phyloP scores from a whole-genome alignment of 257 asterid genomes.

The Craterostigma plantagineum region DNA sequence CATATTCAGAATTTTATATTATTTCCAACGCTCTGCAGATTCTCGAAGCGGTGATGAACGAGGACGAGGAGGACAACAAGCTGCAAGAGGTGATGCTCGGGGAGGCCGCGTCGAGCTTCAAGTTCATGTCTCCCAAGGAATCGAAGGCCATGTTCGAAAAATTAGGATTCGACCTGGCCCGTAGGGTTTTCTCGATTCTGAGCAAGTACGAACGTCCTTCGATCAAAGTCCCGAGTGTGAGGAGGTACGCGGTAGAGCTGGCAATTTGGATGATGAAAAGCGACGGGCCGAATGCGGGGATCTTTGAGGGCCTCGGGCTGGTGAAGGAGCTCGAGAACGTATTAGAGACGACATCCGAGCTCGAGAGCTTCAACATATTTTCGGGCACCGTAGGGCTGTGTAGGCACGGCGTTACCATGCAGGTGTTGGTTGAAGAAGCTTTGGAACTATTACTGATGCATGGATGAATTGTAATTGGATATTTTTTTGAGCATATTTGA shows the following conservation, averaged over 20 bases:
- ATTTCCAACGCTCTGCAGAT: constrained; percentile 23
- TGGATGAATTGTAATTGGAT: not conserved
- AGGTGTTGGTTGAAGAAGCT: constrained; percentile 47
- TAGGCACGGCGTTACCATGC: constrained; percentile 40
- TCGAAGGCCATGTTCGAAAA: constrained; percentile 25
- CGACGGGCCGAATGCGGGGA: constrained; percentile 15
- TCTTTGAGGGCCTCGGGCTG: constrained; percentile 37
- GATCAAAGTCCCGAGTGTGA: constrained; percentile 57
- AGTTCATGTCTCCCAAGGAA: constrained; percentile 34
- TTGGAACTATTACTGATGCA: constrained; percentile 31
- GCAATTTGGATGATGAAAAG: constrained; percentile 87
- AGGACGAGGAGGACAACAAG: constrained; percentile 40
- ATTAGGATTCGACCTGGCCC: constrained; percentile 30
- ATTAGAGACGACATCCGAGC: constrained; percentile 66
- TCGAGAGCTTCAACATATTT: constrained; percentile 84
- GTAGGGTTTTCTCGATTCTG: constrained; percentile 27
- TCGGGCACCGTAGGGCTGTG: constrained; percentile 76
- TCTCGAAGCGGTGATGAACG: constrained; percentile 48
- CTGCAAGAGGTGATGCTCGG: constrained; percentile 84
- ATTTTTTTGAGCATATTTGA: no score
- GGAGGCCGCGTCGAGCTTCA: constrained; percentile 52
- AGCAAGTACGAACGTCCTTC: constrained; percentile 39
- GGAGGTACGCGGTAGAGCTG: constrained; percentile 68
- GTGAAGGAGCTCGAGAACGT: constrained; percentile 41
- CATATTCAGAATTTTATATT: not conserved